Evolutionary conservation across 768 basidiomycete species (phyloP).

Genomic region (Serpula lacrymans): DNA sequence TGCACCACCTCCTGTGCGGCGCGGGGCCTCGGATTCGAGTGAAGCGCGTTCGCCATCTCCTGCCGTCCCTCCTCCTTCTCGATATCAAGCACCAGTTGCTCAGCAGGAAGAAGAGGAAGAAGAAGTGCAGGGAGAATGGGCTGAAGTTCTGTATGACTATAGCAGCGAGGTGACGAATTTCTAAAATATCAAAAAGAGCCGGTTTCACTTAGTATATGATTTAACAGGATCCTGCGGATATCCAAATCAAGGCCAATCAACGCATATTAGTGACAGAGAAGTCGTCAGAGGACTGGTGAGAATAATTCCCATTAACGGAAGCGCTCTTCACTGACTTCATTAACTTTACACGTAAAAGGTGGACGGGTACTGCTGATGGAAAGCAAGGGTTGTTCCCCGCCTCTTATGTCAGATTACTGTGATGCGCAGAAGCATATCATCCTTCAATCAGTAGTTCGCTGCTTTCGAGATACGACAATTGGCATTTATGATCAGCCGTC

Average conservation of each 20-base stretch:
- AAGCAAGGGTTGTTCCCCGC: slow-evolving; percentile 63
- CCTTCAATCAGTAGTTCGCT: too few species aligned
- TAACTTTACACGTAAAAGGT: slow-evolving; percentile 46
- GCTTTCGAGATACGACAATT: too few species aligned
- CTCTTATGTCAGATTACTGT: slow-evolving; percentile 63
- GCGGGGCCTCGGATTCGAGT: slow-evolving; percentile 20
- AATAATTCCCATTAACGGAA: slow-evolving; percentile 5
- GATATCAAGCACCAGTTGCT: slow-evolving; percentile 3
- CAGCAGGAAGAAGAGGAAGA: slow-evolving; percentile 31
- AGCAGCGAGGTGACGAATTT: slow-evolving; percentile 57
- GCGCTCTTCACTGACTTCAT: slow-evolving; percentile 6
- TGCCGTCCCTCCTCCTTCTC: slow-evolving; percentile 19
- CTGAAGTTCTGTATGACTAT: slow-evolving; percentile 75
- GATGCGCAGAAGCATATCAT: too few species aligned
- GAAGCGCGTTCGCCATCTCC: slow-evolving; percentile 6
- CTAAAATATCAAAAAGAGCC: too few species aligned
- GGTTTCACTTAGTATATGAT: too few species aligned
- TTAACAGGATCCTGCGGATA: slow-evolving; percentile 64
- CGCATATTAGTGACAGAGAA: slow-evolving; percentile 61
- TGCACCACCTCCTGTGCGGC: slow-evolving; percentile 52
- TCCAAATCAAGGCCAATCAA: slow-evolving; percentile 53
- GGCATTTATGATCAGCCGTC: too few species aligned
- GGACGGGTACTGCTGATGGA: slow-evolving; percentile 62
- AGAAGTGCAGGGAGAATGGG: slow-evolving; percentile 63
- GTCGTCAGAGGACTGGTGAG: slow-evolving; percentile 76